Evolutionary conservation across 2,329 filamentous ascomycete species (phyloP), one percentile per base, ranked within the genome.

Genomic region (Microsporum audouinii): DNA sequence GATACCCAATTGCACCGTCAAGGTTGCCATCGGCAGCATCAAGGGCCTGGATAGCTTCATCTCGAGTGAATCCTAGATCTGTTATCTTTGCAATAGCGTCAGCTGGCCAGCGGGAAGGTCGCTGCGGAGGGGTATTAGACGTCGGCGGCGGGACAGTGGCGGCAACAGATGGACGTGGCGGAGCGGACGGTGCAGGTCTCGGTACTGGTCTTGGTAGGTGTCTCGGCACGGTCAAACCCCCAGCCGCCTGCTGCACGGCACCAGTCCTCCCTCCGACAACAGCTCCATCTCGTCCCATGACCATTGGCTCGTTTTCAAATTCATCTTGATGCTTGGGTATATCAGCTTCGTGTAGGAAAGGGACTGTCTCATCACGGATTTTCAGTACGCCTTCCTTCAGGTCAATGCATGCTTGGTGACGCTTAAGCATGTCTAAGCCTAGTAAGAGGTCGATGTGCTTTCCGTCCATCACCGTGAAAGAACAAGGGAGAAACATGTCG

Each of bases 401-500:
- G 72, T 99, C 94, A 69, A 99, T 92, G 68, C 83, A 88, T 39
- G 92, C 94, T 75, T 96, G 92, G 75, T 97, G 91, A 43, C 94
- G 85, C 77, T 95, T 96, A 64, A 99, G 81, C 89, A 99, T 99
- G 73, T 99, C 94, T 47, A 99, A 78, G 2, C 94, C 94, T 10
- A 99, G 83, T 1, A 99, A 82, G 17, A 99, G 80, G 72, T 97
- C 94, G 29, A 99, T 94, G 59, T 90, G 86, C 75, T 97, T 99
- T 65, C 94, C 94, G 77, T 99, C 94, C 94, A 99, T 99, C 70
- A 99, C 94, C 2, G 94, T 99, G 74, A 99, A 99, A 63, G 91
- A 94, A 77, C 91, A 97, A 2, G 92, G 87, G 67, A 99, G 80
- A 71, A 90, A 91, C 64, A 92, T 83, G 47, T 82, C 84, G 59